phyloP scores from a whole-genome alignment of 306 rosid species.

The Arachis hypogaea region DNA sequence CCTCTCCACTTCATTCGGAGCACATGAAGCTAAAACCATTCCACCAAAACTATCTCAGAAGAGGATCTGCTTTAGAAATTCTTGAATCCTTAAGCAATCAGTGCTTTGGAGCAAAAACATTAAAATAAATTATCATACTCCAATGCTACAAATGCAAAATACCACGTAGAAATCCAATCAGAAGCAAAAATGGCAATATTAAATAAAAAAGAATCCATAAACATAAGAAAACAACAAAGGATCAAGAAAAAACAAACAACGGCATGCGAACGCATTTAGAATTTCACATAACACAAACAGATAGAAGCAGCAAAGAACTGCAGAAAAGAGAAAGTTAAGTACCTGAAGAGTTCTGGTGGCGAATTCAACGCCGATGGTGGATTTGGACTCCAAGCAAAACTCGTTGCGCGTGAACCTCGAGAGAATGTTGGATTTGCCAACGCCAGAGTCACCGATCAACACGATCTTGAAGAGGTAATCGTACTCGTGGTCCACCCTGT shows the following conservation, averaged over 20 bases:
- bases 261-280: background rate
- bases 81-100: background rate
- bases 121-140: background rate
- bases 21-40: constrained; percentile 30
- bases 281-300: background rate
- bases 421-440: constrained; percentile 95
- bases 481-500: constrained; percentile 95
- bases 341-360: constrained; percentile 98
- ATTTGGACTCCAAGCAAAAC: constrained; percentile 96
- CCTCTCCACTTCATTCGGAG: constrained; percentile 19
- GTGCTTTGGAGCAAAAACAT: background rate
- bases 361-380: constrained; percentile 96
- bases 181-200: background rate
- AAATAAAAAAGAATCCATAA: background rate
- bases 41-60: background rate
- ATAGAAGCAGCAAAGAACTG: background rate
- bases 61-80: constrained; percentile 22
- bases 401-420: constrained; percentile 97
- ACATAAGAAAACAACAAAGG: background rate
- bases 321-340: constrained; percentile 24
- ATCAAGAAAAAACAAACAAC: background rate
- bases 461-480: constrained; percentile 97
- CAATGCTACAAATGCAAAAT: background rate
- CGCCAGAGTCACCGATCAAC: constrained; percentile 97
- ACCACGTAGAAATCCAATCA: background rate